Base-by-base conservation (phyloP, 768 basidiomycete species). In the Mycena epipterygia region DNA sequence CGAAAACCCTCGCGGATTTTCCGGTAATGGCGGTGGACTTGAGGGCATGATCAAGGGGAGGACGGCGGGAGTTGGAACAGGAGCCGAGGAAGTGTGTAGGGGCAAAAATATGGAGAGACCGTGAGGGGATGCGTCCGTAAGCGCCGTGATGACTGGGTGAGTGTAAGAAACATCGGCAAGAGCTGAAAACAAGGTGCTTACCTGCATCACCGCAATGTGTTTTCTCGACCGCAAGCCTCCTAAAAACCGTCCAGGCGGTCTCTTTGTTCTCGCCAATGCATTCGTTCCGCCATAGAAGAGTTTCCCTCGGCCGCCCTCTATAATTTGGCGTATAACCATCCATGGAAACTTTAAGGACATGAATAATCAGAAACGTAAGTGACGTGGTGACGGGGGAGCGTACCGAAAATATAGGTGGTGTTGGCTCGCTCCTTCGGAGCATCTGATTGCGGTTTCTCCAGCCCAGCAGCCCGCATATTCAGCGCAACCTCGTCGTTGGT, bases 1-100 rank as follows among this genome's bases (percentile, higher is more conserved):
- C 35, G 80, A 73, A 72, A 79, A 82, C 30, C 62, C 72, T 25
- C 81, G 79, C 44, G 70, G 66, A 32, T 76, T 71, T 1, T 55
- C 49, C 4, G 73, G 73, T 12, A 74, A 55, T 51, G 70, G 67
- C 5, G 70, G 73, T 23, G 73, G 44, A 19, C 46, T 66, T 7
- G 64, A 23, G 2, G 70, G 70, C 29, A 74, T 53, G 37, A 71
- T 29, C 2, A 74, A 63, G 57, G 76, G 75, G 29, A 74, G 76
- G 49, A 69, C 64, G 33, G 73, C 67, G 37, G 57, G 68, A 64
- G n/a, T 29, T 41, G 64, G 53, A 58, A 75, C 61, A 67, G 74
- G 71, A 62, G 70, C 63, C 48, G 64, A 51, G 41, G 66, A 71
- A 27, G 64, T 51, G 7, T 5, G 62, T 37, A 56, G 64, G 12